Evolutionary conservation across 441 rosid genomes (phyloP), one percentile per base, ranked within the genome.

Genomic region (Euphorbia corollata): DNA sequence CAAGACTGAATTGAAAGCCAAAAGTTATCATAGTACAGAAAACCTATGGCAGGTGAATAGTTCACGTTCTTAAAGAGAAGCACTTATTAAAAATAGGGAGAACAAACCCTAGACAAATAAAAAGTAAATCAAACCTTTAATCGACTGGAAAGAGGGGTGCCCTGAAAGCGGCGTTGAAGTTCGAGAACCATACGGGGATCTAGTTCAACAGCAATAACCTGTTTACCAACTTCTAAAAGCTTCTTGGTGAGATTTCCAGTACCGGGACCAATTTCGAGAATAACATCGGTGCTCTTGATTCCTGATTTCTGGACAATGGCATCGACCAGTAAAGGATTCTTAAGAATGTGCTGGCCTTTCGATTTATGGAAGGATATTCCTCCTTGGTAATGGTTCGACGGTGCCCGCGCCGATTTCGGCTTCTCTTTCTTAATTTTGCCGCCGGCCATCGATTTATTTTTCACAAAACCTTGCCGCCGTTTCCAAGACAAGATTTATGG

Each of bases 141-240:
- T 39, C 90, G 86, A 60, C 57, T 79, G 20, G 93, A 78, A 5
- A 63, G 79, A 11, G 89, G 86, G 61, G 92, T 86, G 36, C 92
- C 96, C 77, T 88, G 97, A 70, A 92, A 92, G 9, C 97, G 87
- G 68, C 93, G 98, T 54, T 86, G 79, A 60, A 92, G 88, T 79
- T 92, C 94, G 61, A 86, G 98, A 71, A 92, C 93, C 98, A 92
- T 90, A 39, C 97, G 96, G 32, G 90, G 70, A 66, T 92, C 98
- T 27, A 92, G 83, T 68, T 92, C 98, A 24, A 92, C 77, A 27
- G 98, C 98, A 71, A 88, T 78, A 53, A 88, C 96, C 78, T 71
- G 75, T 71, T 92, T 90, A 4, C 97, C 96, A 39, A 87, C 92
- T 74, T 90, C 92, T 4, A 92, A 83, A 68, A 92, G 98, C 83